phyloP scores from a whole-genome alignment of 345 rosid genomes.

The Gynandropsis gynandra region DNA sequence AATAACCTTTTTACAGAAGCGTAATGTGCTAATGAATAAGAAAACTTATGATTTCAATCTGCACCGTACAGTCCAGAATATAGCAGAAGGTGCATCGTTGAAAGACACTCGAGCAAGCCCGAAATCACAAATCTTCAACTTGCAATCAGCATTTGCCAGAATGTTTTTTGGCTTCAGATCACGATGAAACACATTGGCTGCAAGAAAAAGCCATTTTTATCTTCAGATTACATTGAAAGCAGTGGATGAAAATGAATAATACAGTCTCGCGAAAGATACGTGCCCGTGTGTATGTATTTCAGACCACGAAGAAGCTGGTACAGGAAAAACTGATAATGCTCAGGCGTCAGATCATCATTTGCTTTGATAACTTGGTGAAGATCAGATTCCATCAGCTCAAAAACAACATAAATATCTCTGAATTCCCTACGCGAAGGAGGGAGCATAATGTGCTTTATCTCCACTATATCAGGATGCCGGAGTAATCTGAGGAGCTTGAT shows the following conservation, averaged over 20 bases:
- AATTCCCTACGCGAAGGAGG: constrained; percentile 97
- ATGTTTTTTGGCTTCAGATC: constrained; percentile 98
- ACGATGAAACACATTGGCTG: constrained; percentile 96
- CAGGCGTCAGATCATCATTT: constrained; percentile 93
- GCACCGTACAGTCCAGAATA: constrained; percentile 90
- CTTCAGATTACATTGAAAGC: constrained; percentile 10
- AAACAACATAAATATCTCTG: constrained; percentile 89
- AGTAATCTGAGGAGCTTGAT: constrained; percentile 92
- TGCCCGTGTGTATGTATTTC: constrained; percentile 84
- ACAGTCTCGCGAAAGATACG: constrained; percentile 19
- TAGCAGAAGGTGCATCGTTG: constrained; percentile 97
- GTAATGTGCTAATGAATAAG: background rate
- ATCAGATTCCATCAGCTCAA: constrained; percentile 98
- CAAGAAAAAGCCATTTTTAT: constrained; percentile 19
- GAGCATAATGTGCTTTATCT: constrained; percentile 94
- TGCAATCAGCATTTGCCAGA: constrained; percentile 97
- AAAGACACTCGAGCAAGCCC: constrained; percentile 98
- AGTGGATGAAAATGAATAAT: constrained; percentile 2
- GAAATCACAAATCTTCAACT: constrained; percentile 96
- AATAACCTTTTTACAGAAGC: constrained; percentile 4
- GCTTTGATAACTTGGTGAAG: constrained; percentile 98
- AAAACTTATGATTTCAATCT: constrained; percentile 19
- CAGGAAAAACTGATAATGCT: constrained; percentile 90
- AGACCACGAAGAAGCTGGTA: constrained; percentile 98
- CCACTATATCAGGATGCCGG: constrained; percentile 89